Evolutionary conservation across 805 yeast species (phyloP), one percentile per base, ranked within the genome.

Genomic region (Starmerella powellii): DNA sequence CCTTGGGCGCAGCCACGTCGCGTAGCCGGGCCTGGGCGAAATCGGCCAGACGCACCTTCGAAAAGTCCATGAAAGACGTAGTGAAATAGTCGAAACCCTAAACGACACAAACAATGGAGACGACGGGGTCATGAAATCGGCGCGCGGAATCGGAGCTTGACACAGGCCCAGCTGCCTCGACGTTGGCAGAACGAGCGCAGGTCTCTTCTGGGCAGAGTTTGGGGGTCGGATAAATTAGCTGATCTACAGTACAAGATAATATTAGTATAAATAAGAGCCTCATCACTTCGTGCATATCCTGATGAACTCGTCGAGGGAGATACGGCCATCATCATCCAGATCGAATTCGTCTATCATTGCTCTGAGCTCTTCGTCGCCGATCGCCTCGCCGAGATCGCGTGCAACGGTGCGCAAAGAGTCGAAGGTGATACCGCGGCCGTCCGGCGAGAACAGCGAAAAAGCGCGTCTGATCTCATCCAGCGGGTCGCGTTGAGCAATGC

Each of bases 331-430:
- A 42, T 84, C 94, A 59, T 91, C 96, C 39, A 87, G 64, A 63
- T 91, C 99, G 58, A 91, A 91, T 61, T 88, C 97, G 48, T 87
- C 95, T 50, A 91, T 91, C 98, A 91, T 91, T 4, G 96, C 96
- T 51, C 82, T 72, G 39, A 91, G 67, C 57, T 91, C 98, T 45
- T 85, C 95, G 52, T 91, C 99, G 5, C 84, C 78, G 44, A 91
- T 65, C 53, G 80, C 82, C 60, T 91, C 98, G 2, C 95, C 96
- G 44, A 91, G 64, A 51, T 88, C 96, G 53, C 82, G 81, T 10
- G 96, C 91, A 1, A 88, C 94, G 47, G 91, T 72, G 60, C 93
- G 74, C 45, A 91, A 69, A 57, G 86, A 82, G 50, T 87, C 72
- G 38, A 88, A 66, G 52, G 52, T 91, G 63, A 82, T 81, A 50